These are phyloP conservation scores for Cordyceps militaris DNA, from an alignment of 2,329 filamentous ascomycete species.

Conservation along the genomic window DNA sequence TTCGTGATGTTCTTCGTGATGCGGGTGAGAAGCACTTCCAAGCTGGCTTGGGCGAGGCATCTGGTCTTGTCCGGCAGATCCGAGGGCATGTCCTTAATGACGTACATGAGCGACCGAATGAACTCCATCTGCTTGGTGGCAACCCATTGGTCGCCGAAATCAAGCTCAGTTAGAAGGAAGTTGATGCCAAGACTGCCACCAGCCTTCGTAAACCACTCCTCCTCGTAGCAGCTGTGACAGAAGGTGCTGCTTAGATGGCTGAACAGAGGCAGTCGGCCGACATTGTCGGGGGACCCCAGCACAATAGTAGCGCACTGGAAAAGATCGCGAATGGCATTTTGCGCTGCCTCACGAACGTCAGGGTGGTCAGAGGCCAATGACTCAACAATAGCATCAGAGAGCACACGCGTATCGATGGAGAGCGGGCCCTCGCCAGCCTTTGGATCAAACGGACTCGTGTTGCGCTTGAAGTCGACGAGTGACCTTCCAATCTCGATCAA, in stretches of 20 bases:
- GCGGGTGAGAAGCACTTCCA: slow-evolving; percentile 70
- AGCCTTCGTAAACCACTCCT: slow-evolving; percentile 98
- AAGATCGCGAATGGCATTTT: slow-evolving; percentile 69
- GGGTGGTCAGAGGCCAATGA: slow-evolving; percentile 79
- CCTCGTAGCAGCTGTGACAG: slow-evolving; percentile 90
- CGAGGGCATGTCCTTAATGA: slow-evolving; percentile 95
- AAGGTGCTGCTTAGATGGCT: slow-evolving; percentile 74
- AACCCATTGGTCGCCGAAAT: slow-evolving; percentile 80
- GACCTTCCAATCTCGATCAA: slow-evolving; percentile 82
- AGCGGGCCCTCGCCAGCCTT: slow-evolving; percentile 80
- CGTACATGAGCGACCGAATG: slow-evolving; percentile 85
- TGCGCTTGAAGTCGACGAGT: slow-evolving; percentile 73
- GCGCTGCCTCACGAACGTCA: slow-evolving; percentile 74
- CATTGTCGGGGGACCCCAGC: slow-evolving; percentile 65
- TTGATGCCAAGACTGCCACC: slow-evolving; percentile 88
- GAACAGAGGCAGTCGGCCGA: slow-evolving; percentile 78
- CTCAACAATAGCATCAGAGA: slow-evolving; percentile 86
- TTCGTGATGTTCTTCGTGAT: slow-evolving; percentile 76
- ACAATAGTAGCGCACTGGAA: slow-evolving; percentile 70
- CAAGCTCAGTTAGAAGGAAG: slow-evolving; percentile 75
- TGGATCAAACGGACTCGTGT: slow-evolving; percentile 73
- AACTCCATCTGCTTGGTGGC: slow-evolving; percentile 78
- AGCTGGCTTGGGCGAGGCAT: slow-evolving; percentile 71
- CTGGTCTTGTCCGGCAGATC: slow-evolving; percentile 89
- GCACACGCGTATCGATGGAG: slow-evolving; percentile 74